Evolutionary conservation across 75 land plant genomes (phyloP), one percentile per base, ranked within the genome.

Genomic region (Cunninghamia lanceolata): DNA sequence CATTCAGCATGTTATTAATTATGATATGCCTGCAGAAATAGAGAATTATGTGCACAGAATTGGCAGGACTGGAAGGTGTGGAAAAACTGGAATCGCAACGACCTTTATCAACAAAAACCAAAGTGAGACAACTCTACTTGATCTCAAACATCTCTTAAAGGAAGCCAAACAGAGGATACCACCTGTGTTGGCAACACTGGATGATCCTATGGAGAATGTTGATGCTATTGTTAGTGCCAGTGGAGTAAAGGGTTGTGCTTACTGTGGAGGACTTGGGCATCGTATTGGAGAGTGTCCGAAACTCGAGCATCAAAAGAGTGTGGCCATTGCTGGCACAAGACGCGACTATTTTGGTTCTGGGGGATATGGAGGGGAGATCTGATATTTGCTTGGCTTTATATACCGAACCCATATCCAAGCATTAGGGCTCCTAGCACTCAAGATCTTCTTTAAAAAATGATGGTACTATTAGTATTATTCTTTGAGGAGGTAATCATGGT

Each of bases 11-110:
- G 99, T 97, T 9, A 94, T 97, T 66, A 97, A 97, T 83, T 97
- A 96, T 86, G 97, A 97, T 84, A 97, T 97, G 99, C 99, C 99
- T 59, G 95, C 96, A 15, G 99, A 97, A 87, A 97, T 97, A 56
- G 99, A 95, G 84, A 97, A 97, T 84, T 97, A 96, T 85, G 97
- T 97, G n/a, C 99, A 97, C 86, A 91, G 97, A 85, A 97, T 97
- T 70, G 96, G 97, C 30, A 87, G 97, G 77, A 97, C 99, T 14
- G 97, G 99, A 79, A 89, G 99, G 87, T 97, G 99, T 87, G 99
- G 99, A 11, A 96, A 96, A 85, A 97, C 96, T 2, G 99, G 99
- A n/a, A 97, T 97, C 36, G 99, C 99, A 40, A 97, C 99, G 4
- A 94, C 99, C 13, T 97, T 97, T 68, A 96, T 97, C 85, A 97